A percentile compares a stretch with the other conserved stretches of the same genome.
These are phyloP conservation scores for Leucaena leucocephala DNA, from an alignment of 306 rosid genomes.

Conservation along the genomic window DNA sequence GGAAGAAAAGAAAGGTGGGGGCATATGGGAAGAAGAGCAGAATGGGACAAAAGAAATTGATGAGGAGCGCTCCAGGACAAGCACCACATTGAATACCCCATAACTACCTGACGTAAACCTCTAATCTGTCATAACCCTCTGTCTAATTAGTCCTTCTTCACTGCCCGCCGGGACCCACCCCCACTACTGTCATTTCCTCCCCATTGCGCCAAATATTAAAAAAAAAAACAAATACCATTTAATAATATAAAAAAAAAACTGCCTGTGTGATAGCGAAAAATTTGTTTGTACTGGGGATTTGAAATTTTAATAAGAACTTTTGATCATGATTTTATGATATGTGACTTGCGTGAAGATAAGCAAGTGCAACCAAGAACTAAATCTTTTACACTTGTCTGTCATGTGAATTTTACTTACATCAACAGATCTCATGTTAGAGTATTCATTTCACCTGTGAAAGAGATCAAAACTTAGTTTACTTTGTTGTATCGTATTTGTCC, in stretches of 20 bases:
- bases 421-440: neutral
- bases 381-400: neutral
- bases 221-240: too few species aligned
- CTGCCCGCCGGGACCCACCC: neutral
- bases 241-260: too few species aligned
- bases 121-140: slow-evolving; percentile 44
- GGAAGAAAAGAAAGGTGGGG: too few species aligned
- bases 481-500: neutral
- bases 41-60: slow-evolving; percentile 4
- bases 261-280: too few species aligned
- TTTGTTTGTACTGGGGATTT: too few species aligned
- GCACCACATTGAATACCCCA: slow-evolving; percentile 30
- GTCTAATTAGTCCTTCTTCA: slow-evolving; percentile 34
- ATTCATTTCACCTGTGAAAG: neutral
- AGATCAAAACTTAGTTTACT: neutral
- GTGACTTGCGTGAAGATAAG: too few species aligned
- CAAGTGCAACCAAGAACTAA: too few species aligned
- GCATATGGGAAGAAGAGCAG: neutral
- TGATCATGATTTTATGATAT: too few species aligned
- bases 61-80: slow-evolving; percentile 32
- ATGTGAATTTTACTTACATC: neutral
- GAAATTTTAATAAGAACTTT: too few species aligned
- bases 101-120: slow-evolving; percentile 48
- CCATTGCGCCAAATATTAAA: too few species aligned
- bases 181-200: too few species aligned